Base-by-base conservation (phyloP, 495 filamentous ascomycete genomes). In the Penicillium daleae region DNA sequence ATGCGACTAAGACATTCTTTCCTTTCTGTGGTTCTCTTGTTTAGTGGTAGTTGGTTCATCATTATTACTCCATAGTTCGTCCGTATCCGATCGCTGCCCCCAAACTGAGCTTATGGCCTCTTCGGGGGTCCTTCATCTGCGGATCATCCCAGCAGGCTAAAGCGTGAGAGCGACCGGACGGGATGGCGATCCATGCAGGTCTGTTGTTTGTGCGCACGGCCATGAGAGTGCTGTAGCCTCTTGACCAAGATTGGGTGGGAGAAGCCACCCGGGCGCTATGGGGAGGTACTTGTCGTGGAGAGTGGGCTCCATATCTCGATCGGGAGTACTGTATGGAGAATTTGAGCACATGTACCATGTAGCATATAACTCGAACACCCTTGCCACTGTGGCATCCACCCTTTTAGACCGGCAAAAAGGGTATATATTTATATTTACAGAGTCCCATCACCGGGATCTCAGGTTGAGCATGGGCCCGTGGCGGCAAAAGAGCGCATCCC, bases 171-270 rank as follows among this genome's bases (percentile, higher is more conserved):
- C 46, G 46, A 50, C 22, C 46, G 24, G 9, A 48, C 44, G 44
- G 46, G 46, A 50, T 50, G 46, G 46, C 46, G 46, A 50, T 50
- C 46, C 46, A 50, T 50, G 46, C 46, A 50, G 46, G 46, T 50
- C 22, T 26, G 22, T 29, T 50, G 24, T 29, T 29, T 50, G 46
- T 29, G 46, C 46, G 24, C 24, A 29, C 46, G 22, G 13, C 24
- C 19, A 24, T 46, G 42, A 22, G 42, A 12, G 35, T 39, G 12
- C 9, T 46, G 42, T n/a, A n/a, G n/a, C n/a, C 19, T 22, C 42
- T 46, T 19, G 42, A 21, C 42, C 42, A 46, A 21, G 7, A 22
- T 46, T 46, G 42, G 42, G 42, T 21, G 21, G 21, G 42, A 46
- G 42, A 46, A 46, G 42, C 42, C 42, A 46, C 46, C 46, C 26